Base-by-base conservation (phyloP, 805 yeast species). In the Teunomyces barrocoloradensis region DNA sequence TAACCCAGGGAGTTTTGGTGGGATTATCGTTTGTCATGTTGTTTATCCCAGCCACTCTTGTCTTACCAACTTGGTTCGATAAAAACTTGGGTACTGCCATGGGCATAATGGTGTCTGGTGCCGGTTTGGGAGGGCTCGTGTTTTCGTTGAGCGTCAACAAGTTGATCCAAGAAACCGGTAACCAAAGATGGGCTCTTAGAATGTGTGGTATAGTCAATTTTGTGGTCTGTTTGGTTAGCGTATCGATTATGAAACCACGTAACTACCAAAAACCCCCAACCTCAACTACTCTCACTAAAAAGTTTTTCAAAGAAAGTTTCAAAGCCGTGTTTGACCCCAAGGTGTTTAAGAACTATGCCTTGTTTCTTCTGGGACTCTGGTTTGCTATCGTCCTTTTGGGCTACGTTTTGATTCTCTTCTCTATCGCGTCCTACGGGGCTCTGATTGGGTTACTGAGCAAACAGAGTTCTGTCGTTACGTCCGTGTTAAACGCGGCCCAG, bases 101-200 rank as follows among this genome's bases (percentile, higher is more conserved):
- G 56, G 84, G 82, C 2, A 64, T 80, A 13, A 60, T 69, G 3
- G 73, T 73, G 6, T 56, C 75, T 1, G 84, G 84, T 1, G 66
- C 80, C 5, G 78, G 80, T 12, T 48, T 75, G 1, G 84, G 83
- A 4, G 84, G 84, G n/a, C 59, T 79, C 5, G 62, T 72, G 15
- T 77, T 71, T 57, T 71, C 81, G 7, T 65, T 79, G 51, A 67
- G 68, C 36, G 58, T 75, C 42, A 68, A 71, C 47, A 59, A 62
- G 44, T 58, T 79, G 37, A 69, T 76, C 36, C 58, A 65, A 39
- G 55, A 51, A 12, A 66, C 76, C 18, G 80, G 79, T 1, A 64
- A 68, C 52, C 72, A 67, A 40, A 55, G 57, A 33, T 77, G 80
- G 79, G 75, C 79, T 0, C 59, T 73, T 44, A 55, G 81, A 49